A percentile compares a stretch with the other conserved stretches of the same genome.
phyloP scores from a whole-genome alignment of 2,329 filamentous ascomycete species.

The Fusarium sp. region DNA sequence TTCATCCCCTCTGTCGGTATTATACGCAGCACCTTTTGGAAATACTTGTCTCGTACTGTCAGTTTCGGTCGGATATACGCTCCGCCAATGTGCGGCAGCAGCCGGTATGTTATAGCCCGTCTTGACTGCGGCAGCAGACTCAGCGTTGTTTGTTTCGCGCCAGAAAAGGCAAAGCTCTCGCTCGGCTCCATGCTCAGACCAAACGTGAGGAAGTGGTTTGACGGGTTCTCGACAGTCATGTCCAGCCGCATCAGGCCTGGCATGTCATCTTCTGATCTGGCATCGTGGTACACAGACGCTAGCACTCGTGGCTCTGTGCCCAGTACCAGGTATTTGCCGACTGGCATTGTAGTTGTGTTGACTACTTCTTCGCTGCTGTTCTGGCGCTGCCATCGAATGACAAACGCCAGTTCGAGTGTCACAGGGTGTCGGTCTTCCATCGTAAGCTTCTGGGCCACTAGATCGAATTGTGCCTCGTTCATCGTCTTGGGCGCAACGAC shows the following conservation, averaged over 20 bases:
- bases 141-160: constrained; percentile 81
- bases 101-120: constrained; percentile 75
- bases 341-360: constrained; percentile 76
- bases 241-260: constrained; percentile 59
- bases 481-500: constrained; percentile 73
- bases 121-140: constrained; percentile 86
- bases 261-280: constrained; percentile 41
- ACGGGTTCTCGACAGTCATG: constrained; percentile 88
- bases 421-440: constrained; percentile 85
- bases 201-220: constrained; percentile 93
- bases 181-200: constrained; percentile 91
- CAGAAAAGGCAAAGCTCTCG: constrained; percentile 92
- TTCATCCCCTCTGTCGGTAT: constrained; percentile 80
- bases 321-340: constrained; percentile 83
- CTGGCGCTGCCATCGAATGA: constrained; percentile 79
- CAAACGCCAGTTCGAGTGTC: constrained; percentile 77
- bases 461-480: constrained; percentile 76
- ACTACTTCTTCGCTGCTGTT: constrained; percentile 47
- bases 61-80: constrained; percentile 78
- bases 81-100: constrained; percentile 75
- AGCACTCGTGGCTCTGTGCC: constrained; percentile 89
- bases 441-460: constrained; percentile 78
- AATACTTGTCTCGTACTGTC: constrained; percentile 88
- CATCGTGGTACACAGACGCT: constrained; percentile 62
- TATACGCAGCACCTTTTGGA: constrained; percentile 88